phyloP scores from a whole-genome alignment of 2,329 filamentous ascomycete genomes.

The Kalaharituber pfeilii region DNA sequence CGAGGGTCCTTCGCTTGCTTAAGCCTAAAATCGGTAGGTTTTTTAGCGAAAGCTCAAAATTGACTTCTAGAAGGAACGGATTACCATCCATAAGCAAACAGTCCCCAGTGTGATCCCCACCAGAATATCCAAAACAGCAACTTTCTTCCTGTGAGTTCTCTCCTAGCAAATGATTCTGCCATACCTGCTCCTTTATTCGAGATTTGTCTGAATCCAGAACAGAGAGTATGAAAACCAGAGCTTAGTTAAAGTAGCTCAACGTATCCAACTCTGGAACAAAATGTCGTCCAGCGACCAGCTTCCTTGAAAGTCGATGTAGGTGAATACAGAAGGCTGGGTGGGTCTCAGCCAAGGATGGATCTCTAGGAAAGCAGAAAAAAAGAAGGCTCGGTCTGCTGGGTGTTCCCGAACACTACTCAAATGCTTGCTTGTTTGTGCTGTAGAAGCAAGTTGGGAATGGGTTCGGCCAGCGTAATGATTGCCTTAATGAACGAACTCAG shows the following conservation, averaged over 20 bases:
- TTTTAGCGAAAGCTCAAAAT: not conserved
- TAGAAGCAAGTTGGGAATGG: no score
- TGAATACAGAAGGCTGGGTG: not conserved
- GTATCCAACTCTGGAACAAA: not conserved
- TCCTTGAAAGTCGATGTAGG: not conserved
- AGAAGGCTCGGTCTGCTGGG: no score
- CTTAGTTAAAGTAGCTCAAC: not conserved
- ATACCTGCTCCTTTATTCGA: not conserved
- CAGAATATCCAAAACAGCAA: constrained; percentile 66
- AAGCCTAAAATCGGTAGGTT: constrained; percentile 34
- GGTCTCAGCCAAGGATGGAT: not conserved
- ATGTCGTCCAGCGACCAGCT: not conserved
- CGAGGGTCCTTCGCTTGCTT: constrained; percentile 53
- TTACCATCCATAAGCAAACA: constrained; percentile 84
- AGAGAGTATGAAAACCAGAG: no score
- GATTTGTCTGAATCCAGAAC: no score
- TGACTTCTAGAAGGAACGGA: constrained; percentile 24
- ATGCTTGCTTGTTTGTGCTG: no score
- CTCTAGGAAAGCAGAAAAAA: not conserved
- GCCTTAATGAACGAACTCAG: not conserved
- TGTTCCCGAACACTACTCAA: no score
- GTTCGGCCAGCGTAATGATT: not conserved
- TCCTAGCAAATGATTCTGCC: constrained; percentile 32
- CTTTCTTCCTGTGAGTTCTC: constrained; percentile 53
- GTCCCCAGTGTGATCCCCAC: constrained; percentile 56